A percentile compares a stretch with the other conserved stretches of the same genome.
Evolutionary conservation across 2,329 filamentous ascomycete genomes (phyloP).

Genomic region (Colletotrichum camelliae): DNA sequence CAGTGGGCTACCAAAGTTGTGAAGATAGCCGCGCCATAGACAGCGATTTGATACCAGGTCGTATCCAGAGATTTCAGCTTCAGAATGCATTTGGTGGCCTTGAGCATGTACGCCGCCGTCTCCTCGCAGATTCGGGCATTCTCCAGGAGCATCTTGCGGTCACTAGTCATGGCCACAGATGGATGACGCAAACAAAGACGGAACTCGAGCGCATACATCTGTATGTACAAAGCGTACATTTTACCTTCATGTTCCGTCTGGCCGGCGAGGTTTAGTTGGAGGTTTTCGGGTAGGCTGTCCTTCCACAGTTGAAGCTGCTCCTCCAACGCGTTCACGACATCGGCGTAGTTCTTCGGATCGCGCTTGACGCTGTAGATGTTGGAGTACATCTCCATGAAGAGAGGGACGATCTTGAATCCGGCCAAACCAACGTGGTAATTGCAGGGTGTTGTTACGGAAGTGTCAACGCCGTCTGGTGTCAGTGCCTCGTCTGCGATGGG

Average conservation of each 20-base stretch:
- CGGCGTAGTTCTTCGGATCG: conserved; percentile 66
- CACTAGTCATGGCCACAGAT: conserved; percentile 60
- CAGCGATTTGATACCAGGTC: conserved; percentile 77
- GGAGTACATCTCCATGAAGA: conserved; percentile 77
- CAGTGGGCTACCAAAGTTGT: conserved; percentile 73
- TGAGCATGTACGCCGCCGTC: conserved; percentile 68
- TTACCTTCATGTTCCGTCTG: conserved; percentile 42
- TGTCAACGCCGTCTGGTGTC: conserved; percentile 67
- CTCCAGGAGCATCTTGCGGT: conserved; percentile 62
- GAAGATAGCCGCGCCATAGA: conserved; percentile 77
- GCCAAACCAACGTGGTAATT: conserved; percentile 71
- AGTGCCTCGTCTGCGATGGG: conserved; percentile 74
- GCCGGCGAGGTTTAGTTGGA: conserved; percentile 50
- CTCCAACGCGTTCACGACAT: conserved; percentile 69
- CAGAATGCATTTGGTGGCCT: conserved; percentile 62
- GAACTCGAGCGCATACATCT: conserved; percentile 62
- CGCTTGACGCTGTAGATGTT: conserved; percentile 76
- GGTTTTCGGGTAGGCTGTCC: conserved; percentile 65
- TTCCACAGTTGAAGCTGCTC: conserved; percentile 67
- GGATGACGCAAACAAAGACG: conserved; percentile 66
- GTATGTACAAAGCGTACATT: conserved; percentile 59
- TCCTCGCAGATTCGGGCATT: conserved; percentile 71
- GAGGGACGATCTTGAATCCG: conserved; percentile 67
- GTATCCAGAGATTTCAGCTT: conserved; percentile 74
- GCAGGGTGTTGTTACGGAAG: conserved; percentile 62